A percentile compares a stretch with the other conserved stretches of the same genome.
These are phyloP conservation scores for Chlamydomonas urium DNA, from an alignment of 139 green algal genomes.

Conservation along the genomic window DNA sequence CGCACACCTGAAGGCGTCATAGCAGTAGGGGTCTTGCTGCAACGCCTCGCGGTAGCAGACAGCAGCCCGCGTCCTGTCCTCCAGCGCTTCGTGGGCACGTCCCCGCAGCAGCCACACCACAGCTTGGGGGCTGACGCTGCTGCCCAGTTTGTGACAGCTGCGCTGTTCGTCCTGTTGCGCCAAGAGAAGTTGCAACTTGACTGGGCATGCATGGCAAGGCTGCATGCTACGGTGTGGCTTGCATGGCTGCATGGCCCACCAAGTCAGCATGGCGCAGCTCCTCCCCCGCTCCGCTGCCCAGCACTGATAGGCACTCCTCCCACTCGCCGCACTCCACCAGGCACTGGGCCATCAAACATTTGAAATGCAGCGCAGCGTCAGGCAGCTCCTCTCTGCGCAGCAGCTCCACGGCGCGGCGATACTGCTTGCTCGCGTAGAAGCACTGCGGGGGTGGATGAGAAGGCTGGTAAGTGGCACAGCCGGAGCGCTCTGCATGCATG, in stretches of 20 bases:
- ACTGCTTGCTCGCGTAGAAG: slow-evolving; percentile 71
- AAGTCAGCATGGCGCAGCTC: no score
- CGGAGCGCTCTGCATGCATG: no score
- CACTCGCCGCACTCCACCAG: slow-evolving; percentile 73
- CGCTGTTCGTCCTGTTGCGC: no score
- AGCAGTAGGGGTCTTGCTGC: slow-evolving; percentile 82
- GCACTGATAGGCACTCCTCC: slow-evolving; percentile 82
- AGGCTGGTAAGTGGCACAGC: background rate
- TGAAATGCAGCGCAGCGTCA: slow-evolving; percentile 41
- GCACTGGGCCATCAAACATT: slow-evolving; percentile 75
- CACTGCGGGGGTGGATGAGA: slow-evolving; percentile 39
- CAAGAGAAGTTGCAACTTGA: no score
- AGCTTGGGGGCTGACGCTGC: slow-evolving; percentile 27
- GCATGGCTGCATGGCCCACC: slow-evolving; percentile 8
- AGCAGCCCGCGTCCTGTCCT: slow-evolving; percentile 69
- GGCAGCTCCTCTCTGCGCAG: slow-evolving; percentile 33
- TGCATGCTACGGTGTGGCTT: no score
- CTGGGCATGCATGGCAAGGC: no score
- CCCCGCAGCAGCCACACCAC: slow-evolving; percentile 77
- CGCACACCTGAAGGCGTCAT: slow-evolving; percentile 86
- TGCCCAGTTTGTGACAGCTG: background rate
- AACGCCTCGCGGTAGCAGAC: slow-evolving; percentile 62
- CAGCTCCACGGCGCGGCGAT: slow-evolving; percentile 66
- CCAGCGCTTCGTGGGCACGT: slow-evolving; percentile 71
- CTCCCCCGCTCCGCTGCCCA: slow-evolving; percentile 62